A percentile compares a stretch with the other conserved stretches of the same genome.
These are phyloP conservation scores for Saccharomycopsis sp. DNA, from an alignment of 805 yeast genomes.

Conservation along the genomic window DNA sequence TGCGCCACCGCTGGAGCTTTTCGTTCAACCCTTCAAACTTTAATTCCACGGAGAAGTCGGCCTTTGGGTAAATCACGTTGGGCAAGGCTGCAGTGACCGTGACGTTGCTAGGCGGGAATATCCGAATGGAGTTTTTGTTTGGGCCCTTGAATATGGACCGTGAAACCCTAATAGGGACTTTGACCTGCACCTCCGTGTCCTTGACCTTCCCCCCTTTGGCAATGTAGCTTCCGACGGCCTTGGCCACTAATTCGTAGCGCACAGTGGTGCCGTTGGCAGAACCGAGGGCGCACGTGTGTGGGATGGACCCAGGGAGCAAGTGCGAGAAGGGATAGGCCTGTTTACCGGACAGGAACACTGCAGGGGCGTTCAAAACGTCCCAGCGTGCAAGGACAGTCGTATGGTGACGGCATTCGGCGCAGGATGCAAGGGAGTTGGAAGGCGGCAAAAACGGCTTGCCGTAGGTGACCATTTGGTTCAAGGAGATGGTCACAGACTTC, in stretches of 20 bases:
- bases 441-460: slow-evolving; percentile 61
- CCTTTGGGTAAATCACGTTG: slow-evolving; percentile 80
- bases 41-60: slow-evolving; percentile 77
- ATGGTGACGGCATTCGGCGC: slow-evolving; percentile 51
- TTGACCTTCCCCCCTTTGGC: slow-evolving; percentile 23
- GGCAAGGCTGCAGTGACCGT: slow-evolving; percentile 85
- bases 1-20: slow-evolving; percentile 67
- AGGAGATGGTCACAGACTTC: slow-evolving; percentile 51
- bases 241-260: slow-evolving; percentile 71
- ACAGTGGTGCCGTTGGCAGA: slow-evolving; percentile 44
- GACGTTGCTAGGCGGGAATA: slow-evolving; percentile 93
- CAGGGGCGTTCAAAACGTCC: slow-evolving; percentile 65
- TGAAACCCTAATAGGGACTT: slow-evolving; percentile 62
- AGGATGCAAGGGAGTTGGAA: slow-evolving; percentile 40
- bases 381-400: slow-evolving; percentile 70
- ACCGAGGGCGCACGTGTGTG: slow-evolving; percentile 66
- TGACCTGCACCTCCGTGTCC: slow-evolving; percentile 35
- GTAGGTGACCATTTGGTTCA: slow-evolving; percentile 66
- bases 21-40: slow-evolving; percentile 67
- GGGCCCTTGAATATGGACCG: slow-evolving; percentile 77
- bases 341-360: slow-evolving; percentile 54
- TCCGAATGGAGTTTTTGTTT: slow-evolving; percentile 79
- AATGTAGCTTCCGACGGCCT: slow-evolving; percentile 37
- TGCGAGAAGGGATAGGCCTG: slow-evolving; percentile 93
- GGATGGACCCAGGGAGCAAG: slow-evolving; percentile 78